Base-by-base conservation (phyloP, 1,284 basidiomycete species). In the Ceratobasidium sp. region DNA sequence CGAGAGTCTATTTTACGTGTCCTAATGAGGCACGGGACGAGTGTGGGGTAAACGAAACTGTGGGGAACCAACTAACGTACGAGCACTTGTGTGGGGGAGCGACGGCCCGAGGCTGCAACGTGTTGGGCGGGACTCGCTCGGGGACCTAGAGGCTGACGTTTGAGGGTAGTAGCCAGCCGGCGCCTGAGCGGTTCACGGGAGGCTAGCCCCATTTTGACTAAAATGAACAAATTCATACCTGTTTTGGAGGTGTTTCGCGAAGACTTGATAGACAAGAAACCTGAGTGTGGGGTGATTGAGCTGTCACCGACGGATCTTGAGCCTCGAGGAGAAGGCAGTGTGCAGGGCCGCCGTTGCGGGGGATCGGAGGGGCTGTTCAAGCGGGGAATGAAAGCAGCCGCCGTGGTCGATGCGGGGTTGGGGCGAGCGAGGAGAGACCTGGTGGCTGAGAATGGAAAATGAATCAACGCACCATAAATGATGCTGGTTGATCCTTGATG, bases 1-100 rank as follows among this genome's bases (percentile, higher is more conserved):
- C n/a, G 30, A 53, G 10, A 52, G 26, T 21, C 50, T 53, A 53
- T 28, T 53, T 53, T 53, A 53, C 50, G 50, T 53, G 50, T 53
- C 18, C 50, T 21, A 6, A 28, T 30, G 28, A 53, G 50, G 28
- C 50, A 48, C 16, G 45, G 21, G 16, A 5, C 45, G 45, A 23
- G 45, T 16, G 45, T 48, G 45, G 12, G 45, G 45, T 16, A 23
- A 48, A 48, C 8, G 8, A 23, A 18, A 48, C 45, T 50, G 48
- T 23, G 48, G 48, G n/a, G 45, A 18, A 48, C 3, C 48, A 3
- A 3, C 18, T 16, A 9, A 50, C 36, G 36, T 39, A 6, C 6
- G 14, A 14, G 6, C 8, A 14, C 14, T 39, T 39, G 36, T 14
- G 36, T 39, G 36, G 36, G 36, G 36, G 36, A 39, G 14, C 14